Evolutionary conservation across 306 rosid species (phyloP).

Genomic region (Argentina anserina): DNA sequence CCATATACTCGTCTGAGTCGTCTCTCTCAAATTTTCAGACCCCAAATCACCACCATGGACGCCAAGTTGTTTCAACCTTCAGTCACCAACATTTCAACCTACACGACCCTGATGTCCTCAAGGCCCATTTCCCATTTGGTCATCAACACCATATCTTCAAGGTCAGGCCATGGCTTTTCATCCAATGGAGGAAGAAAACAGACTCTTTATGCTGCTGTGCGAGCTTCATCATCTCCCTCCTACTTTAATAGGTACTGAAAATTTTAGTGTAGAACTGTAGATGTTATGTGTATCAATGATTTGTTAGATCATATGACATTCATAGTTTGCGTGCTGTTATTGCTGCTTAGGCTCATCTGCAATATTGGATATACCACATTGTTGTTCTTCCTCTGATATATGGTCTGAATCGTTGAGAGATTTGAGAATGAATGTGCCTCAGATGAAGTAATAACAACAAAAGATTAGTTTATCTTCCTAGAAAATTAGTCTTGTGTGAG

Average conservation of each 20-base stretch:
- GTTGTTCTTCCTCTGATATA: not conserved
- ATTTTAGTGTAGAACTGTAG: not conserved
- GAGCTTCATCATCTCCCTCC: conserved; percentile 15
- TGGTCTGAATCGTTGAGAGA: not conserved
- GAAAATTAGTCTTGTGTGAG: too few species aligned
- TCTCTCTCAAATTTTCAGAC: not conserved
- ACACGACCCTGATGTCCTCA: conserved; percentile 8
- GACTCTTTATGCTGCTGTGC: not conserved
- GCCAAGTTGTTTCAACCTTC: conserved; percentile 13
- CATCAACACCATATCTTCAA: not conserved
- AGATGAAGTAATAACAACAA: too few species aligned
- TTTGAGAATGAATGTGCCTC: not conserved
- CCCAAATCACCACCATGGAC: conserved; percentile 27
- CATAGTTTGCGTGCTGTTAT: not conserved
- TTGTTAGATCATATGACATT: not conserved
- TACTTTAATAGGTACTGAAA: conserved; percentile 24
- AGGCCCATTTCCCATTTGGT: conserved; percentile 14
- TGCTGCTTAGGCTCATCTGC: not conserved
- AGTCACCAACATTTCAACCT: conserved; percentile 7
- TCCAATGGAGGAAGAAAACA: conserved; percentile 1
- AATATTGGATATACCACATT: not conserved
- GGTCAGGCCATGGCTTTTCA: not conserved
- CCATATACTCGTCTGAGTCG: too few species aligned
- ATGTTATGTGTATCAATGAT: not conserved
- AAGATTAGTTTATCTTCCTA: too few species aligned